phyloP scores from a whole-genome alignment of 225 moss, liverwort and hornwort genomes.

The Asterella californica region DNA sequence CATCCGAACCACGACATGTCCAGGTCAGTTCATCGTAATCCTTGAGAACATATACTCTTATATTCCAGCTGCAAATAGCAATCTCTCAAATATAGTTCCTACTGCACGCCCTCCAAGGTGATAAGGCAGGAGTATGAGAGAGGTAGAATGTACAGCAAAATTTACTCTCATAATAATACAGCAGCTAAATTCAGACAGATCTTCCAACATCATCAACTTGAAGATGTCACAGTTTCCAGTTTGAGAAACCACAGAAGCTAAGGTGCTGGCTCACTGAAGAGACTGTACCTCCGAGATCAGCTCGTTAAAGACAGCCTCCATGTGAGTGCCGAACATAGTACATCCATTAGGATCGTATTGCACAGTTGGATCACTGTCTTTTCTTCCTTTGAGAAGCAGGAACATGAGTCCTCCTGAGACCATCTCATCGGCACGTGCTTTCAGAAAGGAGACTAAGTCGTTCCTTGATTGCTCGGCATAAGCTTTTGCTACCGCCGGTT shows the following conservation, averaged over 20 bases:
- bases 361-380: conserved; percentile 47
- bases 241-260: not conserved
- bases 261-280: not conserved
- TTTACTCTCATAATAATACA: too few relatives aligned
- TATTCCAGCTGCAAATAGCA: not conserved
- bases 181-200: not conserved
- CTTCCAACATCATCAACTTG: not conserved
- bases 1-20: not conserved
- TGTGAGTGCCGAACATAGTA: conserved; percentile 59
- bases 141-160: too few relatives aligned
- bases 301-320: conserved; percentile 61
- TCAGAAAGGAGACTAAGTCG: conserved; percentile 53
- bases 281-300: conserved; percentile 53
- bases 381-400: conserved; percentile 46
- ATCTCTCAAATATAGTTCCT: not conserved
- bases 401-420: conserved; percentile 58
- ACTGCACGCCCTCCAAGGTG: too few relatives aligned
- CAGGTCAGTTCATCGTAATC: not conserved
- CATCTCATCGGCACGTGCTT: conserved; percentile 55
- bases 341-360: conserved; percentile 57
- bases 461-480: conserved; percentile 55
- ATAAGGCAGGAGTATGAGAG: too few relatives aligned
- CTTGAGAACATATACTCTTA: not conserved
- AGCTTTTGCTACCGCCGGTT: conserved; percentile 39
- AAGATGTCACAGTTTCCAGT: not conserved